Conservation (phyloP, 306 rosid species). For the Leucaena leucocephala region DNA sequence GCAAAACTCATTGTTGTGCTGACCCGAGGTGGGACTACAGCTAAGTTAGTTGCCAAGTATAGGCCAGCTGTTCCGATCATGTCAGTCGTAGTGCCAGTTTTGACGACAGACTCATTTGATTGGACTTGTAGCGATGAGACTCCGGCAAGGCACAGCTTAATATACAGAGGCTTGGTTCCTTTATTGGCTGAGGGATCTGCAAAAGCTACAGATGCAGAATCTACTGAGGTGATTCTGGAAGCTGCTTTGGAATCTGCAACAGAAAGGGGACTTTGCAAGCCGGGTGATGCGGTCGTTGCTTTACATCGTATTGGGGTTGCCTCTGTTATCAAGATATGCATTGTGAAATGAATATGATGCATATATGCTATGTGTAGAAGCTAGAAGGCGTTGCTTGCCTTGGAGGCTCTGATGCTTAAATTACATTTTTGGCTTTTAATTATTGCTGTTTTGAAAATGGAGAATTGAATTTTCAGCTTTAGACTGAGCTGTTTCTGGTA, state of each 20-base stretch:
- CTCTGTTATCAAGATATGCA: background rate
- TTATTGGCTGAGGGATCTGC: background rate
- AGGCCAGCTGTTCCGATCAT: constrained; percentile 4
- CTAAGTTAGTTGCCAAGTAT: background rate
- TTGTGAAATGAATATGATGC: background rate
- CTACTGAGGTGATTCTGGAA: background rate
- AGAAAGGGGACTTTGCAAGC: background rate
- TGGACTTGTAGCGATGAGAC: constrained; percentile 5
- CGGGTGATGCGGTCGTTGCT: background rate
- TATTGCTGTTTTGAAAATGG: background rate
- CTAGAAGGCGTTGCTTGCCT: background rate
- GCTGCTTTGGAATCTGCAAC: constrained; percentile 5
- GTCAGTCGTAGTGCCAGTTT: background rate
- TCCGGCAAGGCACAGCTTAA: constrained; percentile 1
- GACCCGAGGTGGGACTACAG: constrained; percentile 2
- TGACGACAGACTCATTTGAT: background rate
- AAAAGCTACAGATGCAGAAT: background rate
- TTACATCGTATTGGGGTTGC: background rate
- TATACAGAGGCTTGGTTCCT: background rate
- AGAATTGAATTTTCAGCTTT: background rate
- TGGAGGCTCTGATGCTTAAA: background rate
- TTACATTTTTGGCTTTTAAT: background rate
- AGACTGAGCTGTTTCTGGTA: background rate
- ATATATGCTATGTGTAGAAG: background rate
- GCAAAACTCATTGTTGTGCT: constrained; percentile 13